phyloP scores from a whole-genome alignment of 2,329 filamentous ascomycete genomes.

The Microdochium bolleyi region DNA sequence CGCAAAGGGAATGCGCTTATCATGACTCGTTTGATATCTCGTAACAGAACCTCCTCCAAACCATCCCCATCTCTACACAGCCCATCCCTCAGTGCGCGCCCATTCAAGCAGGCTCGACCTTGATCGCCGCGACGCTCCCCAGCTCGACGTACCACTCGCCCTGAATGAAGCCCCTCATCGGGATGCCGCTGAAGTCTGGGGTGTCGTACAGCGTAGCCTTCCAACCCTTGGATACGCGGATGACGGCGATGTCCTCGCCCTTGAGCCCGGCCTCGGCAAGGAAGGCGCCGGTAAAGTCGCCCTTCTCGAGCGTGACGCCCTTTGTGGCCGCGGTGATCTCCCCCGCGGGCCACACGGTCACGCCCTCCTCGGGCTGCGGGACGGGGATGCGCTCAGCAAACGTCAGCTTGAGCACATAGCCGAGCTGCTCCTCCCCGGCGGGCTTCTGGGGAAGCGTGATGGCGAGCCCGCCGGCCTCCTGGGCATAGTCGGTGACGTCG shows the following conservation, averaged over 20 bases:
- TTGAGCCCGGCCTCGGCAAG: not conserved
- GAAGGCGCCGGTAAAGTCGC: not conserved
- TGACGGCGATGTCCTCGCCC: not conserved
- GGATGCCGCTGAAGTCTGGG: not conserved
- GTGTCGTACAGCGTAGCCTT: not conserved
- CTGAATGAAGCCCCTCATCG: not conserved
- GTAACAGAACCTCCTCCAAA: no score
- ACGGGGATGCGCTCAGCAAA: conserved; percentile 5
- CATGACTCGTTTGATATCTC: no score
- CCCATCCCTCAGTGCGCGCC: no score
- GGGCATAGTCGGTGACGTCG: conserved; percentile 2
- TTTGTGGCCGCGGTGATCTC: not conserved
- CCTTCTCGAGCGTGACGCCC: not conserved
- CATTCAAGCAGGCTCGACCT: not conserved
- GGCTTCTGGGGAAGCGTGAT: conserved; percentile 6
- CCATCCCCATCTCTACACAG: no score
- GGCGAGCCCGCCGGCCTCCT: conserved; percentile 2
- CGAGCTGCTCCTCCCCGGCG: conserved; percentile 2
- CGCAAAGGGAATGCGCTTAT: no score
- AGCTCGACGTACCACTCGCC: not conserved
- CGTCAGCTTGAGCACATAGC: conserved; percentile 8
- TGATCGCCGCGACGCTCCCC: not conserved
- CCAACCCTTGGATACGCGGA: not conserved
- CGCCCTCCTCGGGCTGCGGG: conserved; percentile 2
- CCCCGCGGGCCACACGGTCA: not conserved